Conservation (phyloP, 108 stramenopile species). For the Conticribra weissflogii region DNA sequence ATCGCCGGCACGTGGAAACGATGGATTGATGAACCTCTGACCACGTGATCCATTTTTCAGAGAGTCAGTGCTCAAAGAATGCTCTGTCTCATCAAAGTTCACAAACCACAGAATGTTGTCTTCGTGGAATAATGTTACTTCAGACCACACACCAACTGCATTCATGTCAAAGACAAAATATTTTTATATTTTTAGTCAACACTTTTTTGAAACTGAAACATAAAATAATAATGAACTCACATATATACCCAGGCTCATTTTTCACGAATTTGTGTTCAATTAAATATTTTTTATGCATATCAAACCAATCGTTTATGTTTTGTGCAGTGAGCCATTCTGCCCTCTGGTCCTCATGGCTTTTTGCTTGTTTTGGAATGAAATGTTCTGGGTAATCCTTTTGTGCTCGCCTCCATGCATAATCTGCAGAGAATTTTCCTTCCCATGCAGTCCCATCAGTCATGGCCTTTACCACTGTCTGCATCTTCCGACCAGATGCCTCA, state of each 20-base stretch:
- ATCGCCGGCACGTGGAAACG: not conserved
- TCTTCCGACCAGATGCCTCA: not conserved
- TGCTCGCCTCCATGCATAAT: not conserved
- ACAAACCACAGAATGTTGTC: conserved; percentile 8
- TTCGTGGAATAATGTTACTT: not conserved
- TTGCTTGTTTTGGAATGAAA: not conserved
- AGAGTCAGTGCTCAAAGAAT: not conserved
- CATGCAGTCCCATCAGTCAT: not conserved
- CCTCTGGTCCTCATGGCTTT: not conserved
- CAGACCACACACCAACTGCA: conserved; percentile 1
- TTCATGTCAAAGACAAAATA: not conserved
- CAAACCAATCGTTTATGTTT: conserved; percentile 2
- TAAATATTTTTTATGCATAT: not conserved
- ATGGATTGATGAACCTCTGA: not conserved
- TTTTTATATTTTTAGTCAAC: not conserved
- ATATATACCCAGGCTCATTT: not conserved
- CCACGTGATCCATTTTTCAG: not conserved
- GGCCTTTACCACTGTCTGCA: not conserved
- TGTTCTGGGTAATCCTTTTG: not conserved
- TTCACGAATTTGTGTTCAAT: not conserved
- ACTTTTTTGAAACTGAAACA: not conserved
- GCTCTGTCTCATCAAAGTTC: conserved; percentile 10
- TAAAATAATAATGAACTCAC: not conserved
- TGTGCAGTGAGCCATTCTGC: conserved; percentile 7
- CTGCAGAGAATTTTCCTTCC: not conserved